Evolutionary conservation across 2,329 filamentous ascomycete genomes (phyloP).

Genomic region (Alternaria sp.): DNA sequence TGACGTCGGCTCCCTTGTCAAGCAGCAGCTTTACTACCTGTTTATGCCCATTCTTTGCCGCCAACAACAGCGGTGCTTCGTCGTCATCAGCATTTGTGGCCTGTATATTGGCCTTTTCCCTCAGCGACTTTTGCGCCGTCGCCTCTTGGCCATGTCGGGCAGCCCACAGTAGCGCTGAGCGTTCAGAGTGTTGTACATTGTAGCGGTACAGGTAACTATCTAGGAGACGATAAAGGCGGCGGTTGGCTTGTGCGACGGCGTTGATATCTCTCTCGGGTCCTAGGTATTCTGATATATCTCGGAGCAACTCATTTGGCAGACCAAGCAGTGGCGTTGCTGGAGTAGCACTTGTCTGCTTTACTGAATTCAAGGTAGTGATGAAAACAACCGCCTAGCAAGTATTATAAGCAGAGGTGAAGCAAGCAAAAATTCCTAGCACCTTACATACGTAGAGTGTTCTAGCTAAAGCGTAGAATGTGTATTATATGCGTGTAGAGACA

Average conservation of each 20-base stretch:
- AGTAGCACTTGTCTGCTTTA: background rate
- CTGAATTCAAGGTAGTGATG: no score
- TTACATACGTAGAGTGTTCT: no score
- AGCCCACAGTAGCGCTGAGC: conserved; percentile 7
- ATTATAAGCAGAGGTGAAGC: no score
- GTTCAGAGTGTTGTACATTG: conserved; percentile 4
- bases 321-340: background rate
- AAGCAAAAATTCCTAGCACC: no score
- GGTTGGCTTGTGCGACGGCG: conserved; percentile 4
- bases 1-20: background rate
- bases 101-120: background rate
- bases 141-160: conserved; percentile 2
- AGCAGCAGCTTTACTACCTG: background rate
- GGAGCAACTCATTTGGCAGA: conserved; percentile 2
- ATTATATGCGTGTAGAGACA: no score
- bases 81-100: background rate
- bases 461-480: no score
- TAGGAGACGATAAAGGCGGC: background rate
- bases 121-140: conserved; percentile 1
- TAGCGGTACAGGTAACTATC: conserved; percentile 2
- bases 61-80: background rate
- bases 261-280: conserved; percentile 7
- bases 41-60: background rate
- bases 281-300: conserved; percentile 4
- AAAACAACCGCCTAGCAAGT: no score